Evolutionary conservation across 805 yeast genomes (phyloP).

Genomic region (Schwanniomyces pseudopolymorphus): DNA sequence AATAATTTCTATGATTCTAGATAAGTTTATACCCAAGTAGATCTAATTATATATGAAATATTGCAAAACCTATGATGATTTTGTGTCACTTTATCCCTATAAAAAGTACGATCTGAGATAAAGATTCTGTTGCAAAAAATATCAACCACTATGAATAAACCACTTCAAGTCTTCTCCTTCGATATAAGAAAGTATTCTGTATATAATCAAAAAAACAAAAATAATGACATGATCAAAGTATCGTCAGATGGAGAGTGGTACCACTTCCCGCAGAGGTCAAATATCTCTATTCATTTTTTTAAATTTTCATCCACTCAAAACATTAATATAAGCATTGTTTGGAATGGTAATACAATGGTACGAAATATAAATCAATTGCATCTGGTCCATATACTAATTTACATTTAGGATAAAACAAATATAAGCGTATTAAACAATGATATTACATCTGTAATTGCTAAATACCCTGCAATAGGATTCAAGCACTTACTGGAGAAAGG

Average conservation of each 20-base stretch:
- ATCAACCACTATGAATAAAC: neutral
- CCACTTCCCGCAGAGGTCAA: slow-evolving; percentile 31
- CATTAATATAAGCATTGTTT: slow-evolving; percentile 9
- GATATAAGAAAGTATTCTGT: slow-evolving; percentile 8
- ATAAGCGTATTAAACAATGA: slow-evolving; percentile 5
- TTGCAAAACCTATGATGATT: neutral
- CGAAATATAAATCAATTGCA: slow-evolving; percentile 4
- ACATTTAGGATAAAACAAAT: slow-evolving; percentile 5
- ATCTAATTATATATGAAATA: neutral
- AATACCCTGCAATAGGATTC: slow-evolving; percentile 28
- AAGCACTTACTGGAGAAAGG: slow-evolving; percentile 22
- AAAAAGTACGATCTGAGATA: neutral
- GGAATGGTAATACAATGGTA: slow-evolving; percentile 22
- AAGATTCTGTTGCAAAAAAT: neutral
- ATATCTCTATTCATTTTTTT: slow-evolving; percentile 17
- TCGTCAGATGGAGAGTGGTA: slow-evolving; percentile 17
- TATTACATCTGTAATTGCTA: slow-evolving; percentile 16
- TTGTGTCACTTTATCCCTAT: neutral
- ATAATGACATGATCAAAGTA: neutral
- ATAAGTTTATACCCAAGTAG: neutral
- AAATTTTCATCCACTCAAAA: slow-evolving; percentile 5
- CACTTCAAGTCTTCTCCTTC: slow-evolving; percentile 2
- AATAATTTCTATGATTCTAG: neutral
- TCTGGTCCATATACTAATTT: neutral
- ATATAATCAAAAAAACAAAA: neutral